Conservation (phyloP, 1,284 basidiomycete species). For the Ganoderma lingzhi region DNA sequence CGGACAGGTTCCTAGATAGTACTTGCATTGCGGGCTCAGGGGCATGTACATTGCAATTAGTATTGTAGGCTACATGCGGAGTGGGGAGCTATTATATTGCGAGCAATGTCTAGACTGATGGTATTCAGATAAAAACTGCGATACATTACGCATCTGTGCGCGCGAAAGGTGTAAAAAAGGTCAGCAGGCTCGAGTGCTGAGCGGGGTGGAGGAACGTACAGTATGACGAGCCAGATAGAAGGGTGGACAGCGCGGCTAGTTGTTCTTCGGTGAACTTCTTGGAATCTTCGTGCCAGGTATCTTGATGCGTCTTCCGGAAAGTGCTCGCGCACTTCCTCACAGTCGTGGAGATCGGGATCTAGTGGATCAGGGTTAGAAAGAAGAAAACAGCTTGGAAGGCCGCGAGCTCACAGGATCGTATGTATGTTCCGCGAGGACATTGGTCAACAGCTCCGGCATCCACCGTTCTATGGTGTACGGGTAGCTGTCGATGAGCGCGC, state of each 20-base stretch:
- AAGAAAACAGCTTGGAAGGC: not conserved
- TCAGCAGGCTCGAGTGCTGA: not conserved
- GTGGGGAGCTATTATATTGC: slow-evolving; percentile 19
- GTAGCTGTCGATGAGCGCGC: slow-evolving; percentile 82
- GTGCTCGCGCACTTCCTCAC: slow-evolving; percentile 78
- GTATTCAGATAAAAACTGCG: not conserved
- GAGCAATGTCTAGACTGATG: slow-evolving; percentile 23
- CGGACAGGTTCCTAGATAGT: slow-evolving; percentile 13
- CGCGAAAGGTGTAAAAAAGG: not conserved
- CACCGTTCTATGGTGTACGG: slow-evolving; percentile 89
- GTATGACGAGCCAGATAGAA: slow-evolving; percentile 78
- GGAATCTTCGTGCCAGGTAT: slow-evolving; percentile 87
- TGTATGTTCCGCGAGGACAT: slow-evolving; percentile 80
- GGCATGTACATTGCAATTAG: slow-evolving; percentile 22
- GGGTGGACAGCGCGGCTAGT: slow-evolving; percentile 71
- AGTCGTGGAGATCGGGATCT: slow-evolving; percentile 79
- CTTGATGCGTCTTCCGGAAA: slow-evolving; percentile 82
- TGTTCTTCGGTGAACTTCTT: slow-evolving; percentile 81
- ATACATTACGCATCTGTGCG: slow-evolving; percentile 45
- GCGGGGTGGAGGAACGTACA: slow-evolving; percentile 52
- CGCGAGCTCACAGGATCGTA: slow-evolving; percentile 69
- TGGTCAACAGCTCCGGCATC: slow-evolving; percentile 81
- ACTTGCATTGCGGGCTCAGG: slow-evolving; percentile 12
- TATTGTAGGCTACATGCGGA: slow-evolving; percentile 18
- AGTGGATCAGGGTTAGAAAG: not conserved